Evolutionary conservation across 2,329 filamentous ascomycete species (phyloP).

Genomic region (Fusarium sterilihyphosum): DNA sequence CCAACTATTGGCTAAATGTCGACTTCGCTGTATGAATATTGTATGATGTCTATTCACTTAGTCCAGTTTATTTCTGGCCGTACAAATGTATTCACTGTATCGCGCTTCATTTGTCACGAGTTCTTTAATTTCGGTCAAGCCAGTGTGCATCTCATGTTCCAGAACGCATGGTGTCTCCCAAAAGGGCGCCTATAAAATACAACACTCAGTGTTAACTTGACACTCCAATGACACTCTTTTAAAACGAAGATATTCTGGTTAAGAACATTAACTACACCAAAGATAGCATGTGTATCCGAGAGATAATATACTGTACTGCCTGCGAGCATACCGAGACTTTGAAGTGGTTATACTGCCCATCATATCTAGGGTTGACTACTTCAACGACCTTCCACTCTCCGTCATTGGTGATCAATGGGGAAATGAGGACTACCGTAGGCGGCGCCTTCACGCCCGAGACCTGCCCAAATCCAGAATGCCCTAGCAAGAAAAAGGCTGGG

Average conservation of each 20-base stretch:
- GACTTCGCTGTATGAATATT: fast-evolving
- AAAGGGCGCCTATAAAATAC: background rate
- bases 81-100: fast-evolving
- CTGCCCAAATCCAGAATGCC: background rate
- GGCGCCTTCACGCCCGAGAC: background rate
- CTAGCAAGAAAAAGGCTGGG: background rate
- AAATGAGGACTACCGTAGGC: background rate
- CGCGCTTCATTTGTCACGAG: fast-evolving
- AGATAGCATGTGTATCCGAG: background rate
- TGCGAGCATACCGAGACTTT: background rate
- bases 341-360: background rate
- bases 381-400: background rate
- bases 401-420: background rate
- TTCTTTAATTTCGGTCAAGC: fast-evolving
- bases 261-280: fast-evolving
- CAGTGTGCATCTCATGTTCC: fast-evolving
- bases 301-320: background rate
- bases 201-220: background rate
- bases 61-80: fast-evolving
- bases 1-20: background rate
- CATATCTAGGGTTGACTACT: background rate
- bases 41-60: no score
- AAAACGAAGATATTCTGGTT: fast-evolving
- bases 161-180: fast-evolving
- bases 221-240: fast-evolving